These are phyloP conservation scores for Melampsora americana DNA, from an alignment of 1,284 basidiomycete species.

Conservation along the genomic window DNA sequence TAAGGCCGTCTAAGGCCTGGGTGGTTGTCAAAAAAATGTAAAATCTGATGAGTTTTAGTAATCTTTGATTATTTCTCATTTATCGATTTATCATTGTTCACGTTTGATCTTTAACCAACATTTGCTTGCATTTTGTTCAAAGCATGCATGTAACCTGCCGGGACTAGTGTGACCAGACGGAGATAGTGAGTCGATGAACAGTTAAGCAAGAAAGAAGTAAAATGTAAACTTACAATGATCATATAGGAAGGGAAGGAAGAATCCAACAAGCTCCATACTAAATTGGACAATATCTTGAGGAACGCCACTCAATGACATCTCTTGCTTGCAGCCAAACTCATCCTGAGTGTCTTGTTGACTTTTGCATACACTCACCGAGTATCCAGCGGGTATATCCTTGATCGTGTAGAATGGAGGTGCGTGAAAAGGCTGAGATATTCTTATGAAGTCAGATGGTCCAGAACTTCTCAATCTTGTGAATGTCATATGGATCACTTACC, in stretches of 20 bases:
- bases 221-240: slow-evolving; percentile 41
- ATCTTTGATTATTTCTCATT: too few species aligned
- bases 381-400: slow-evolving; percentile 20
- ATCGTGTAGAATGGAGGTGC: slow-evolving; percentile 29
- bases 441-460: not conserved
- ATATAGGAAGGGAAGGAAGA: slow-evolving; percentile 18
- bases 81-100: too few species aligned
- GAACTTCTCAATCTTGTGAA: too few species aligned
- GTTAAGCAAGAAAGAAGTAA: too few species aligned
- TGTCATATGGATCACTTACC: slow-evolving; percentile 4
- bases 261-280: too few species aligned
- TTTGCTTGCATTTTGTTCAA: slow-evolving; percentile 33
- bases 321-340: slow-evolving; percentile 13
- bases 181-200: too few species aligned
- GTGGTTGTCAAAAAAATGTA: too few species aligned
- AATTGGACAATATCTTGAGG: slow-evolving; percentile 30
- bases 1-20: too few species aligned
- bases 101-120: not conserved
- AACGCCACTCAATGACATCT: slow-evolving; percentile 9
- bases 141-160: slow-evolving; percentile 36
- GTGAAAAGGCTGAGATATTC: not conserved
- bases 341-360: slow-evolving; percentile 23
- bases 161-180: too few species aligned
- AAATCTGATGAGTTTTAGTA: too few species aligned
- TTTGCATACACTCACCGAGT: slow-evolving; percentile 21